These are phyloP conservation scores for Emmonsiellopsis sp. DNA, from an alignment of 2,329 filamentous ascomycete genomes.

Conservation along the genomic window DNA sequence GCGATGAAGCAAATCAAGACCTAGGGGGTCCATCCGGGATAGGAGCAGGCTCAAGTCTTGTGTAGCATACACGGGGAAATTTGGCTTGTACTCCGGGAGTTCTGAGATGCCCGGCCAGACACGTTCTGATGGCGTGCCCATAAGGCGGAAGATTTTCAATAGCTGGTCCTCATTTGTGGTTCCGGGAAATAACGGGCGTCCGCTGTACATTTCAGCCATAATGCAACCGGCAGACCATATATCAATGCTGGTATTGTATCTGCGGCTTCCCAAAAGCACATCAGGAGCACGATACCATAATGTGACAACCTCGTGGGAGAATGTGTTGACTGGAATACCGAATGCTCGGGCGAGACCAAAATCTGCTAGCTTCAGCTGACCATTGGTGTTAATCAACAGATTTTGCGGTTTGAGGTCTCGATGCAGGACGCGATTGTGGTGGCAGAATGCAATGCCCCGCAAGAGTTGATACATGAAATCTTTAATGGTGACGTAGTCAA, in stretches of 20 bases:
- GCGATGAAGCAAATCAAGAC: slow-evolving; percentile 75
- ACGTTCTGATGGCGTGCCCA: slow-evolving; percentile 93
- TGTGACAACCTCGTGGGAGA: slow-evolving; percentile 95
- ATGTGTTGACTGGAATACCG: slow-evolving; percentile 97
- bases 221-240: slow-evolving; percentile 99
- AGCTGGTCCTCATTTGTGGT: slow-evolving; percentile 98
- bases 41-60: slow-evolving; percentile 82
- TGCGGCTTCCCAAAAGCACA: slow-evolving; percentile 83
- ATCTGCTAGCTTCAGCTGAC: slow-evolving; percentile 83
- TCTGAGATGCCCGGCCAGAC: slow-evolving; percentile 93
- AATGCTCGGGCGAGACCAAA: slow-evolving; percentile 92
- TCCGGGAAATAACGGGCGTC: slow-evolving; percentile 90
- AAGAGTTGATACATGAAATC: slow-evolving; percentile 98
- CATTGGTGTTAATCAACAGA: slow-evolving; percentile 85
- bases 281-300: slow-evolving; percentile 97
- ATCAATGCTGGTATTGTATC: slow-evolving; percentile 98
- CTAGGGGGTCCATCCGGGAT: slow-evolving; percentile 80
- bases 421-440: slow-evolving; percentile 92
- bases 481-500: slow-evolving; percentile 88
- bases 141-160: slow-evolving; percentile 92
- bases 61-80: slow-evolving; percentile 87
- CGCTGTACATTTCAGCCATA: slow-evolving; percentile 99
- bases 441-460: slow-evolving; percentile 92
- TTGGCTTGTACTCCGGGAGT: slow-evolving; percentile 92
- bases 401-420: slow-evolving; percentile 96